Conservation (phyloP, 768 basidiomycete species). For the Hysterangium stoloniferum region DNA sequence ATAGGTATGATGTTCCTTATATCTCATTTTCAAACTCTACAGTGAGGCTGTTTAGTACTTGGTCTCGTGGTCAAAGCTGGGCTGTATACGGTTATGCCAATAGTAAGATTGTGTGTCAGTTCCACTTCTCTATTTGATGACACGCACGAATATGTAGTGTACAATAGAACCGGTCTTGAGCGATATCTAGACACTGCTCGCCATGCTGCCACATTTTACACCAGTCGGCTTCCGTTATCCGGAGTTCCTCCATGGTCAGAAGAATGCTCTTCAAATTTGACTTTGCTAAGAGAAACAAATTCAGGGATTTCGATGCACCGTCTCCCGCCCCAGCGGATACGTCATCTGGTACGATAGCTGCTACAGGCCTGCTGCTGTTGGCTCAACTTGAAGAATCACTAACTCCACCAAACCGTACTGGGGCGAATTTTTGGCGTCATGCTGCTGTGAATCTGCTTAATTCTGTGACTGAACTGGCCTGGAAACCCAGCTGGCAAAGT, state of each 20-base stretch:
- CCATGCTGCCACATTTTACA: constrained; percentile 50
- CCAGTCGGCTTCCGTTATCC: constrained; percentile 48
- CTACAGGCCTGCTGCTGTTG: constrained; percentile 51
- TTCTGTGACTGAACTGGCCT: constrained; percentile 43
- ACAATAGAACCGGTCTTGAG: constrained; percentile 39
- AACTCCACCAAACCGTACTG: constrained; percentile 20
- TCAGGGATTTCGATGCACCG: constrained; percentile 71
- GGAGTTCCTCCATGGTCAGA: constrained; percentile 62
- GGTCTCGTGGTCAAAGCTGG: constrained; percentile 71
- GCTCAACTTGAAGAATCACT: constrained; percentile 34
- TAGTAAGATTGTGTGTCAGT: constrained; percentile 34
- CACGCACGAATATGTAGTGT: constrained; percentile 37
- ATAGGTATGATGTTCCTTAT: constrained; percentile 17
- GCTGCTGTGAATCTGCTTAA: constrained; percentile 46
- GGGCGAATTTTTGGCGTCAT: constrained; percentile 34
- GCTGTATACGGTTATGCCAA: constrained; percentile 63
- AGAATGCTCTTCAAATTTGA: too few species aligned
- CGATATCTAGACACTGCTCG: constrained; percentile 56
- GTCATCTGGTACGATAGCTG: constrained; percentile 59
- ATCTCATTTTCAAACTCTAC: neutral
- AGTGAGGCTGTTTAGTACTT: too few species aligned
- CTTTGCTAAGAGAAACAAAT: neutral
- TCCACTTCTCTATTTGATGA: constrained; percentile 1
- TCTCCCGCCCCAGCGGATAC: constrained; percentile 50
- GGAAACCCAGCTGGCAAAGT: constrained; percentile 53